These are phyloP conservation scores for Diplocarpon mali DNA, from an alignment of 2,329 filamentous ascomycete genomes.

Conservation along the genomic window DNA sequence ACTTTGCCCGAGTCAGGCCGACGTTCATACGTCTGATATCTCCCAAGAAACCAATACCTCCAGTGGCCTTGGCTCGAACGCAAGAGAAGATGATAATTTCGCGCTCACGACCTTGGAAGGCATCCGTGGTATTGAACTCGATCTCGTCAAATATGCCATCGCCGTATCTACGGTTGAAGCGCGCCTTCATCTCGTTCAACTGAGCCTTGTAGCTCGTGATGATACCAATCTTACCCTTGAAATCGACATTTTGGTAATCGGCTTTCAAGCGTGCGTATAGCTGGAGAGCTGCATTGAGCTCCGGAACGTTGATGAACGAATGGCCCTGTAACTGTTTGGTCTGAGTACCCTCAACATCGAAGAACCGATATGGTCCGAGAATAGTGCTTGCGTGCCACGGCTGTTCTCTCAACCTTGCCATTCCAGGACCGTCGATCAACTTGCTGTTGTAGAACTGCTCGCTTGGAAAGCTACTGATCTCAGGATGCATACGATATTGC, in stretches of 20 bases:
- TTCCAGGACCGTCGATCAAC: slow-evolving; percentile 73
- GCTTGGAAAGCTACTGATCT: slow-evolving; percentile 87
- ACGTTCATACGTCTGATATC: slow-evolving; percentile 99
- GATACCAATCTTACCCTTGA: slow-evolving; percentile 80
- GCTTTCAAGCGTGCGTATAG: slow-evolving; percentile 69
- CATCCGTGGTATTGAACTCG: slow-evolving; percentile 98
- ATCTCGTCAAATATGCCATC: slow-evolving; percentile 64
- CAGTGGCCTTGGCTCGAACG: slow-evolving; percentile 80
- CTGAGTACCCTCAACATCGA: slow-evolving; percentile 86
- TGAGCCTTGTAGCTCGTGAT: slow-evolving; percentile 98
- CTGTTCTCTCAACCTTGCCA: slow-evolving; percentile 62
- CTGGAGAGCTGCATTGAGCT: slow-evolving; percentile 76
- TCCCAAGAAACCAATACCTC: slow-evolving; percentile 96
- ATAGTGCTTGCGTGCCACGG: slow-evolving; percentile 79
- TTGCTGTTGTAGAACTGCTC: slow-evolving; percentile 83
- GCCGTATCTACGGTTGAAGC: slow-evolving; percentile 65
- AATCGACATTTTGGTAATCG: slow-evolving; percentile 59
- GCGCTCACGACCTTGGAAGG: slow-evolving; percentile 92
- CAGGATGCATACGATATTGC: slow-evolving; percentile 98
- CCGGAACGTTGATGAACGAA: slow-evolving; percentile 80
- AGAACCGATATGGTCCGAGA: slow-evolving; percentile 91
- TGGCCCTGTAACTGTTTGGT: slow-evolving; percentile 71
- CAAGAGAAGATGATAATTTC: slow-evolving; percentile 99
- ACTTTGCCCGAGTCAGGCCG: slow-evolving; percentile 91
- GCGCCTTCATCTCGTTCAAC: slow-evolving; percentile 63